Percentiles rank a stretch among this genome's conserved stretches.
Evolutionary conservation across 768 basidiomycete species (phyloP).

Genomic region (Auriscalpium orientale): DNA sequence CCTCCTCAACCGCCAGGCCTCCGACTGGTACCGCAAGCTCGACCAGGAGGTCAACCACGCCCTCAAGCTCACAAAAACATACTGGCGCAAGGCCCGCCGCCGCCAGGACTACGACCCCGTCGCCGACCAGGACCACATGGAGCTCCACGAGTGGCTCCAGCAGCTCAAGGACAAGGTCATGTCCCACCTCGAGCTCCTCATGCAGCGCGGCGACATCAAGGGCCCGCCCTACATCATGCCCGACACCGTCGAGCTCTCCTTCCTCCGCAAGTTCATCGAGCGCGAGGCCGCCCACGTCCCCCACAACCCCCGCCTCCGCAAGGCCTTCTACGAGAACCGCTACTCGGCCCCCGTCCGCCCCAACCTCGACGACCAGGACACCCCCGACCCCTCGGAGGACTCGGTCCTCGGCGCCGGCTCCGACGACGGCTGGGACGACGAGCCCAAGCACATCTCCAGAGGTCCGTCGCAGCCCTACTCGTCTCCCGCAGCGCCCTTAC

Average conservation of each 20-base stretch:
- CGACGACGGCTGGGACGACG: constrained; percentile 10
- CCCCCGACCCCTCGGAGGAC: constrained; percentile 15
- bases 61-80: constrained; percentile 78
- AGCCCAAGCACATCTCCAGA: neutral
- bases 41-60: constrained; percentile 75
- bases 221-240: constrained; percentile 79
- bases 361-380: constrained; percentile 3
- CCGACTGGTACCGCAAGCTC: constrained; percentile 76
- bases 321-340: constrained; percentile 10
- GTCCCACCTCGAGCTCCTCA: constrained; percentile 79
- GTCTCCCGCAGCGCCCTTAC: neutral
- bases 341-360: constrained; percentile 3
- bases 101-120: constrained; percentile 81
- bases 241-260: constrained; percentile 68
- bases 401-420: constrained; percentile 8
- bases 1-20: constrained; percentile 63
- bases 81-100: constrained; percentile 70
- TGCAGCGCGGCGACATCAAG: constrained; percentile 83
- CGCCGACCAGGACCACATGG: constrained; percentile 86
- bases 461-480: constrained; percentile 5
- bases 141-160: constrained; percentile 81
- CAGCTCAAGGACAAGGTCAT: constrained; percentile 85
- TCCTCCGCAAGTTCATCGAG: constrained; percentile 78
- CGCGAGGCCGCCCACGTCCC: constrained; percentile 67
- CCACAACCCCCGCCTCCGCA: constrained; percentile 72